Evolutionary conservation across 73 alveolate species (phyloP).

Genomic region (Halteria grandinella): DNA sequence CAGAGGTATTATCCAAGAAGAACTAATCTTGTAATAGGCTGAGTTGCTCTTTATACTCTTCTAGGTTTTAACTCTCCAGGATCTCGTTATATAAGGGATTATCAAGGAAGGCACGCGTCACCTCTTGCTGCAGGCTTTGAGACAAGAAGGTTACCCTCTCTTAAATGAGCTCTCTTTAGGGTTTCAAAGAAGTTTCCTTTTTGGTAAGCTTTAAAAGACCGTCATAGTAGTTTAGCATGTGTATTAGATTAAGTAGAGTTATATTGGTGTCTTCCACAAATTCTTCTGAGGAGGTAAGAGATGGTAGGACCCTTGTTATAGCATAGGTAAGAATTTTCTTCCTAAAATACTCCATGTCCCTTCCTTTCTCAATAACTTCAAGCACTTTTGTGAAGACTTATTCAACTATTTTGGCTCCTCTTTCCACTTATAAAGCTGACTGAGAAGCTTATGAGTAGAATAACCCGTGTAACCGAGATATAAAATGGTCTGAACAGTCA

Average conservation of each 20-base stretch:
- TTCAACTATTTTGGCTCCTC: not conserved
- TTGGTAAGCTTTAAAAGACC: not conserved
- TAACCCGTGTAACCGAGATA: not conserved
- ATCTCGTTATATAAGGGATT: no score
- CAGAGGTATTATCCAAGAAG: not conserved
- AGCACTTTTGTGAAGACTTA: constrained; percentile 10
- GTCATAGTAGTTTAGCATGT: not conserved
- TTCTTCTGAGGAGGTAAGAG: constrained; percentile 3
- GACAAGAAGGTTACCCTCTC: not conserved
- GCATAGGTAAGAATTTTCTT: constrained; percentile 21
- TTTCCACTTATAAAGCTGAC: constrained; percentile 7
- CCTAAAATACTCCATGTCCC: constrained; percentile 7
- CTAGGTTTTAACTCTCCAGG: no score
- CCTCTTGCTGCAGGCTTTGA: not conserved
- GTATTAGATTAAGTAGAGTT: no score
- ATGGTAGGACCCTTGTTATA: constrained; percentile 16
- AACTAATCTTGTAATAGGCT: not conserved
- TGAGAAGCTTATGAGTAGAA: constrained; percentile 20
- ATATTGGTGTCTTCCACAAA: constrained; percentile 26
- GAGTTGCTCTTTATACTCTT: not conserved
- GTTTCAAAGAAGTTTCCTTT: not conserved
- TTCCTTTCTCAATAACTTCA: constrained; percentile 13
- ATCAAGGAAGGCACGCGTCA: not conserved
- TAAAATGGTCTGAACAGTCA: not conserved
- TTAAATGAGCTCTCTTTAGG: not conserved